phyloP scores from a whole-genome alignment of 2,329 filamentous ascomycete species.

The Cordyceps farinosa region DNA sequence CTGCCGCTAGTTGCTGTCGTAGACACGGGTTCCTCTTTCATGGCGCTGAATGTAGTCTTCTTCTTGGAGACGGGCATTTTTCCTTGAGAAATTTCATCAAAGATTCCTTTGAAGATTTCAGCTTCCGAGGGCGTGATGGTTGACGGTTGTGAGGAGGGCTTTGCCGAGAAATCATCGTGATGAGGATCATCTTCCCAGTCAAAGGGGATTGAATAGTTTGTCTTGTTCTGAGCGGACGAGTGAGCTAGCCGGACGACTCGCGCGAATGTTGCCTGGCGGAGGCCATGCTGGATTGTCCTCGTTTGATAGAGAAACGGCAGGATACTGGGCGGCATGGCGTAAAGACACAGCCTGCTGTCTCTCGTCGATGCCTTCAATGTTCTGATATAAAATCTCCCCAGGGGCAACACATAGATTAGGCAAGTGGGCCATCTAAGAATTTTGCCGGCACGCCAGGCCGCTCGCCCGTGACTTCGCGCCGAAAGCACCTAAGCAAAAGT shows the following conservation, averaged over 20 bases:
- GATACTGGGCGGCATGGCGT: conserved; percentile 36
- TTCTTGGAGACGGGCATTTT: conserved; percentile 30
- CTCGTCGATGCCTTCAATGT: background rate
- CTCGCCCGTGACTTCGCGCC: conserved; percentile 33
- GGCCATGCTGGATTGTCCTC: conserved; percentile 45
- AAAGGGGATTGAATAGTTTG: conserved; percentile 48
- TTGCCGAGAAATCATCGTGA: conserved; percentile 22
- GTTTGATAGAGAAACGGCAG: conserved; percentile 72
- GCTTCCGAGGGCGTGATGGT: conserved; percentile 59
- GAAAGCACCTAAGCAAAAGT: conserved; percentile 24
- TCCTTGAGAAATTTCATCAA: conserved; percentile 40
- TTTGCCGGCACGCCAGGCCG: conserved; percentile 15
- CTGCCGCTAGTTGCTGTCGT: background rate
- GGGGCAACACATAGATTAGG: background rate
- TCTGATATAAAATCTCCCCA: conserved; percentile 5
- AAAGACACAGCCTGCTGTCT: background rate
- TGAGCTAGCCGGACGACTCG: conserved; percentile 24
- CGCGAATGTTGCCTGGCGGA: conserved; percentile 26
- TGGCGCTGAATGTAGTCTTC: conserved; percentile 17
- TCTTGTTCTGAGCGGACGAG: conserved; percentile 17
- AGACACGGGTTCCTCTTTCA: background rate
- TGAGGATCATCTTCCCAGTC: conserved; percentile 38
- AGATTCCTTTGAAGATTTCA: conserved; percentile 57
- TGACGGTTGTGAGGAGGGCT: conserved; percentile 28
- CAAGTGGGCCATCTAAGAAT: conserved; percentile 9